These are phyloP conservation scores for Limnanthes douglasii DNA, from an alignment of 345 rosid genomes.

Conservation along the genomic window DNA sequence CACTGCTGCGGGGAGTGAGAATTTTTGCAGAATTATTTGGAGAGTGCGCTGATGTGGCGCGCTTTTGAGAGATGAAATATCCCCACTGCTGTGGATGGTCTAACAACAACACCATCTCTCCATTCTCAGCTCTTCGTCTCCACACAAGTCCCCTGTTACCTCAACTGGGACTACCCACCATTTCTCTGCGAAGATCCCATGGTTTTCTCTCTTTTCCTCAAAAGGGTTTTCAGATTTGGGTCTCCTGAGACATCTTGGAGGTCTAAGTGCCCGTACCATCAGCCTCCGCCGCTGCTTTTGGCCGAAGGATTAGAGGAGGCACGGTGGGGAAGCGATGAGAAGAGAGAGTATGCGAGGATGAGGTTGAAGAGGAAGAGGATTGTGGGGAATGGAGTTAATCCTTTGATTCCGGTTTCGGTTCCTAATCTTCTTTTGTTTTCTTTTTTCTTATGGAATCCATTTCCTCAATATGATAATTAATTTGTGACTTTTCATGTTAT, in stretches of 20 bases:
- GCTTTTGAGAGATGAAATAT: no score
- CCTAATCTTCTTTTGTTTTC: constrained; percentile 43
- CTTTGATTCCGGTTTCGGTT: constrained; percentile 34
- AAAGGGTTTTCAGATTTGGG: constrained; percentile 35
- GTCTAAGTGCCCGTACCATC: constrained; percentile 63
- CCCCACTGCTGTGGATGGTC: no score
- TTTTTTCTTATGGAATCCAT: constrained; percentile 46
- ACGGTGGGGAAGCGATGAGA: constrained; percentile 43
- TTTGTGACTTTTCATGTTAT: background rate
- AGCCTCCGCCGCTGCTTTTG: constrained; percentile 54
- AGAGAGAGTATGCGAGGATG: constrained; percentile 36
- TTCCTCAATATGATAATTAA: constrained; percentile 10
- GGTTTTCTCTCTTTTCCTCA: constrained; percentile 26
- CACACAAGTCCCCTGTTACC: constrained; percentile 16
- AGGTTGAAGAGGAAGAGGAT: constrained; percentile 37
- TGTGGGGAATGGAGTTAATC: constrained; percentile 26
- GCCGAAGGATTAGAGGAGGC: constrained; percentile 61
- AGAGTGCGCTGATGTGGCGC: no score
- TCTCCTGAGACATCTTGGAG: constrained; percentile 57
- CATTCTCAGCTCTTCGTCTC: constrained; percentile 17
- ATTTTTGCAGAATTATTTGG: no score
- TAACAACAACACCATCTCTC: constrained; percentile 15
- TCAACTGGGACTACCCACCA: constrained; percentile 72
- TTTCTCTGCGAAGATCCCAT: no score
- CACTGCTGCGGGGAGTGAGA: no score